phyloP scores from a whole-genome alignment of 2,329 filamentous ascomycete genomes.

The Tolypocladium amazonense region DNA sequence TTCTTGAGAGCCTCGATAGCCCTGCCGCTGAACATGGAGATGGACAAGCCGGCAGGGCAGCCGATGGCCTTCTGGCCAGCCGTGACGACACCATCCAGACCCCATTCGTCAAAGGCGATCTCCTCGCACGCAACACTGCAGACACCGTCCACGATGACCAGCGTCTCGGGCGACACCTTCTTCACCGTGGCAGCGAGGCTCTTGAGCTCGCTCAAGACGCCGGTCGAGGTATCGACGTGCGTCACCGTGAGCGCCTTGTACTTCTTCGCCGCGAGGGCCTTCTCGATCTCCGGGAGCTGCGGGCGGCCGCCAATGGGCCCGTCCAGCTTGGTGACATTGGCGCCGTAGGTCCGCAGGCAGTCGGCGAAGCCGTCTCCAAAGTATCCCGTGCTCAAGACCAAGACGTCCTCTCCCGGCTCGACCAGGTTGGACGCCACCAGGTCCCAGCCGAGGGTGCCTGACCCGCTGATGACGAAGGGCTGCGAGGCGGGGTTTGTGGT shows the following conservation, averaged over 20 bases:
- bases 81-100: slow-evolving; percentile 83
- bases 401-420: slow-evolving; percentile 78
- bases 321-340: slow-evolving; percentile 79
- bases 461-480: slow-evolving; percentile 88
- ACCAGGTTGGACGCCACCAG: slow-evolving; percentile 87
- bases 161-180: slow-evolving; percentile 78
- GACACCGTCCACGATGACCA: slow-evolving; percentile 89
- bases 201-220: slow-evolving; percentile 87
- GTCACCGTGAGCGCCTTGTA: slow-evolving; percentile 95
- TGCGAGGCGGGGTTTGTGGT: slow-evolving; percentile 73
- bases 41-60: slow-evolving; percentile 85
- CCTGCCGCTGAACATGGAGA: slow-evolving; percentile 84
- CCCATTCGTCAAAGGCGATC: slow-evolving; percentile 92
- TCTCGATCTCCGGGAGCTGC: slow-evolving; percentile 77
- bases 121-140: slow-evolving; percentile 96
- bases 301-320: slow-evolving; percentile 82
- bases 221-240: slow-evolving; percentile 95
- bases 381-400: slow-evolving; percentile 94
- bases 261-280: slow-evolving; percentile 76
- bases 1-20: slow-evolving; percentile 73
- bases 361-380: slow-evolving; percentile 93
- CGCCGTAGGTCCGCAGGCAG: slow-evolving; percentile 85
- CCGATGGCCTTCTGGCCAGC: slow-evolving; percentile 96
- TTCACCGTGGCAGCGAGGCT: slow-evolving; percentile 72
- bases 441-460: slow-evolving; percentile 94